phyloP scores from a whole-genome alignment of 345 rosid species.

The Eucalyptus viminalis region DNA sequence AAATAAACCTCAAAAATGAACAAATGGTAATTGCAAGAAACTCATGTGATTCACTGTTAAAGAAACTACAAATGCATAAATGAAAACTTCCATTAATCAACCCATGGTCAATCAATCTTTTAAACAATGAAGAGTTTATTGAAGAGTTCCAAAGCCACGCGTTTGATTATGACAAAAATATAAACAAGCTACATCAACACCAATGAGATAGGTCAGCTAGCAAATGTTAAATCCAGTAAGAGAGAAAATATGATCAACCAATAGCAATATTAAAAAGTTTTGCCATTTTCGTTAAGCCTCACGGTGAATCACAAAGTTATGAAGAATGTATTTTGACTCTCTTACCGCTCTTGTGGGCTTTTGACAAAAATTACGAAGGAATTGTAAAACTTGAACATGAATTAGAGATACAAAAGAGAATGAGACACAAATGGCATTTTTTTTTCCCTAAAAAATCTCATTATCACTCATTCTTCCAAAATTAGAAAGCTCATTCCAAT shows the following conservation, averaged over 20 bases:
- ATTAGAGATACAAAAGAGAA: not conserved
- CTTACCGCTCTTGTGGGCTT: not conserved
- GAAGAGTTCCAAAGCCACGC: not conserved
- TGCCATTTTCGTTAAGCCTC: too few relatives aligned
- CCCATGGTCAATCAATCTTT: not conserved
- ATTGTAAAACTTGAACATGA: not conserved
- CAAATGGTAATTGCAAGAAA: accelerated
- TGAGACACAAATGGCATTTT: not conserved
- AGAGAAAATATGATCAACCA: not conserved
- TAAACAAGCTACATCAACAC: not conserved
- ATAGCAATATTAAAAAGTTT: too few relatives aligned
- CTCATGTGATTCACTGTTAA: accelerated
- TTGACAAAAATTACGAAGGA: not conserved
- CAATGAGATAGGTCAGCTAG: not conserved
- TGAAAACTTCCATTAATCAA: not conserved
- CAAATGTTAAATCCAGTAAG: not conserved
- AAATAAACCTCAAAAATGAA: not conserved
- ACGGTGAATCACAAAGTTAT: not conserved
- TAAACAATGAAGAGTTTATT: not conserved
- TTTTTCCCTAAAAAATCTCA: not conserved
- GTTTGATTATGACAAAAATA: not conserved
- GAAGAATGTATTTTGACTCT: not conserved
- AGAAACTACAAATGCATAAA: too few relatives aligned
- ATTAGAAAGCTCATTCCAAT: not conserved
- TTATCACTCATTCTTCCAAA: not conserved